These are phyloP conservation scores for Vitis amurensis DNA, from an alignment of 164 flowering plant genomes.

Conservation along the genomic window DNA sequence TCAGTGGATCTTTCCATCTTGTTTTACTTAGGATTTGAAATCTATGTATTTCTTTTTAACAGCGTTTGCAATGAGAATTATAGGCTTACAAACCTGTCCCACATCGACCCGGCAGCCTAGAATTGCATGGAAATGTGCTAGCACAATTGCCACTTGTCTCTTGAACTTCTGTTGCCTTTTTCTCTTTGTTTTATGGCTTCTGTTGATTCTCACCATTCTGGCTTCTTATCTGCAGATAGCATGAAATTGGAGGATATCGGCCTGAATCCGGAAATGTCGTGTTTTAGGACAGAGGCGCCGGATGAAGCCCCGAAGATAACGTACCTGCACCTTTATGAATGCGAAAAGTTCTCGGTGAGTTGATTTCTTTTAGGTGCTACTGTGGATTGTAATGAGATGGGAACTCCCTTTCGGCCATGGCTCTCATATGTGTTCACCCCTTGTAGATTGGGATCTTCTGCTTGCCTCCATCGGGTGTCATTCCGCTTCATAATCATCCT, in stretches of 20 bases:
- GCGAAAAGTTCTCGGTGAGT: constrained; percentile 60
- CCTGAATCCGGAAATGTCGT: constrained; percentile 44
- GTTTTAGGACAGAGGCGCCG: constrained; percentile 19
- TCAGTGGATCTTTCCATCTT: too few relatives aligned
- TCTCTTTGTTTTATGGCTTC: not conserved
- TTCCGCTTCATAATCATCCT: constrained; percentile 92
- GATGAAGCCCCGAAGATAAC: constrained; percentile 36
- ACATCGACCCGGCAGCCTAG: too few relatives aligned
- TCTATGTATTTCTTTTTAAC: too few relatives aligned
- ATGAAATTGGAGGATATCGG: constrained; percentile 56
- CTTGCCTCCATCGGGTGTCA: constrained; percentile 74
- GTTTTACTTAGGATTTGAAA: too few relatives aligned
- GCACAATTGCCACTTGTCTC: too few relatives aligned
- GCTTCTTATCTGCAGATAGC: constrained; percentile 37
- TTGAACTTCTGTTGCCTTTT: too few relatives aligned
- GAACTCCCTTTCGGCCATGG: too few relatives aligned
- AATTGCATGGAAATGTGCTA: too few relatives aligned
- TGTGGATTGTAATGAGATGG: not conserved
- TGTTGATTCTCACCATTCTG: constrained; percentile 4
- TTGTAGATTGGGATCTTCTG: constrained; percentile 84
- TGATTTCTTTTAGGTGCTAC: not conserved
- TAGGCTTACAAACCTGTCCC: too few relatives aligned
- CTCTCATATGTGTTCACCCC: not conserved
- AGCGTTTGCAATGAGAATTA: too few relatives aligned
- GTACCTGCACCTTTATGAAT: constrained; percentile 52